Evolutionary conservation across 306 rosid genomes (phyloP), one percentile per base, ranked within the genome.

Genomic region (Arachis stenosperma): DNA sequence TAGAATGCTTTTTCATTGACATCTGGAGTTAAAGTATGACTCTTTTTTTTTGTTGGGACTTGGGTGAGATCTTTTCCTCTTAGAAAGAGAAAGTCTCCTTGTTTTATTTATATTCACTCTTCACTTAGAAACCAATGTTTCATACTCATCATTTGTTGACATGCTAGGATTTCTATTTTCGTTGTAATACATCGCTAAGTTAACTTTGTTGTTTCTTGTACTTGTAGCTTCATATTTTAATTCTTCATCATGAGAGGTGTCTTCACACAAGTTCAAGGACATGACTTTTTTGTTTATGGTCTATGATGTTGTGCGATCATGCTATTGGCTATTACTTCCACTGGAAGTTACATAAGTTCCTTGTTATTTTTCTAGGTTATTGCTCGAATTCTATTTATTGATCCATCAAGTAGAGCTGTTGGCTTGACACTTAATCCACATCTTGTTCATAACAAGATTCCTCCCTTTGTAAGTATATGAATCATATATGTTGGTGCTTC

Each of bases 401-500:
- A 94, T 83, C 98, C 99, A 40, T 86, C 90, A 65, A 88, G 87
- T 42, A 91, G 96, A 86, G 95, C 97, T 63, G 86, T 94, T 81
- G 99, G 99, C 60, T 87, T 94, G 96, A 94, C 99, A 14, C 71
- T 94, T 79, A 91, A 88, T 88, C 90, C 91, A 12, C 88, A 91
- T 87, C 97, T 94, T 70, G 83, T 94, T 84, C 90, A 76, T 70
- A 85, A 90, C 86, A 91, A 70, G 83, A 80, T 91, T 53, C 91
- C 95, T 73, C 89, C 92, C 76, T 81, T 76, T 47, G 98, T 91
- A 84, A 89, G 97, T 89, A 53, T 41, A 56, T 48, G 69, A 17
- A 71, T 69, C 22, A 42, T 65, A 65, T 67, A 42, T 64, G 17
- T 59, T 56, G 46, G 67, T 50, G 29, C 56, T 69, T 61, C 44